Percentiles rank a stretch among this genome's conserved stretches.
Conservation (phyloP, 75 land plant species). For the Adiantum capillusveneris region DNA sequence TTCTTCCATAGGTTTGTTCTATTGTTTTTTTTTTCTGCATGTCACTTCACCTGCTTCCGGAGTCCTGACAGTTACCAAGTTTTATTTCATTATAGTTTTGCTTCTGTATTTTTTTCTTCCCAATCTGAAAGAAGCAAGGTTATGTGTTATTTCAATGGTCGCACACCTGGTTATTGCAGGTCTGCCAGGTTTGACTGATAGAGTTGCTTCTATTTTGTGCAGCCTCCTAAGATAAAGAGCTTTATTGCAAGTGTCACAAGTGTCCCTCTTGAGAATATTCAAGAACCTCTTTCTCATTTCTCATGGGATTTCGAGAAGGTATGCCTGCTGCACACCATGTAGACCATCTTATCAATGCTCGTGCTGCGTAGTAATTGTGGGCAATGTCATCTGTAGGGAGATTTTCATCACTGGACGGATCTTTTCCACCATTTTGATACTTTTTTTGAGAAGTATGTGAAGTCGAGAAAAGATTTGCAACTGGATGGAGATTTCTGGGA, state of each 20-base stretch:
- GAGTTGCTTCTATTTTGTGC: conserved; percentile 10
- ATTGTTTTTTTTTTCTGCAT: too few species aligned
- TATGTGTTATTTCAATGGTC: too few species aligned
- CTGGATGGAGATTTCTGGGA: conserved; percentile 57
- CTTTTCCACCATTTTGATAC: conserved; percentile 83
- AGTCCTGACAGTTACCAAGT: too few species aligned
- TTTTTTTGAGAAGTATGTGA: conserved; percentile 73
- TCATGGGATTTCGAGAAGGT: conserved; percentile 94
- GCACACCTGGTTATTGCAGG: too few species aligned
- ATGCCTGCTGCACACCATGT: conserved; percentile 1
- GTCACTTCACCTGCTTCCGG: too few species aligned
- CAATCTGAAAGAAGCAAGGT: too few species aligned
- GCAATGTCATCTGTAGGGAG: conserved; percentile 59
- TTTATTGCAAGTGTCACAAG: conserved; percentile 62
- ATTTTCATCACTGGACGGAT: conserved; percentile 95
- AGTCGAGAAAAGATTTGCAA: conserved; percentile 76
- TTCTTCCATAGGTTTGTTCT: too few species aligned
- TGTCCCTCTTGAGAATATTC: conserved; percentile 65
- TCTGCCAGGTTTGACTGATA: too few species aligned
- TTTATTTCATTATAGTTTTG: too few species aligned
- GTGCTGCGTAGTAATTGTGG: background rate
- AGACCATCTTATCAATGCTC: background rate
- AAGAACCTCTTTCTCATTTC: conserved; percentile 52
- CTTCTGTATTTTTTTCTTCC: too few species aligned
- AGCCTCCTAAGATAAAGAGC: conserved; percentile 71